A percentile compares a stretch with the other conserved stretches of the same genome.
Conservation (phyloP, 805 yeast genomes). For the Starmerella asiatica region DNA sequence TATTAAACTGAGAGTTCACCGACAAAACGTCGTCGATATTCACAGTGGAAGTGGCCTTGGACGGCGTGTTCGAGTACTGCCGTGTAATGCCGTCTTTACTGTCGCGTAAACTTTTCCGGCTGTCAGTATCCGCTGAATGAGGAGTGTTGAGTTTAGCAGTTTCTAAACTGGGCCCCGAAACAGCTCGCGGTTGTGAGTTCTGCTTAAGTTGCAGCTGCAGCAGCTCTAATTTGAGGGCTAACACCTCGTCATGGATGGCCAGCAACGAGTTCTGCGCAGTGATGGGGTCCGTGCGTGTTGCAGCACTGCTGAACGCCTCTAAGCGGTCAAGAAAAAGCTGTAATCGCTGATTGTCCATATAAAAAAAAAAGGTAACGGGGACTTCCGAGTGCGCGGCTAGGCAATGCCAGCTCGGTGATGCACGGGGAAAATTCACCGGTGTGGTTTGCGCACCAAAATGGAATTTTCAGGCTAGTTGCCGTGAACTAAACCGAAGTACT, state of each 20-base stretch:
- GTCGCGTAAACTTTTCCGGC: background rate
- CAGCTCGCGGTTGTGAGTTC: background rate
- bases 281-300: background rate
- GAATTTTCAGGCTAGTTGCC: too few relatives aligned
- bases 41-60: conserved; percentile 2
- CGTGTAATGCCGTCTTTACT: background rate
- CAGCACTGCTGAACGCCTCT: background rate
- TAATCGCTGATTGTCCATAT: background rate
- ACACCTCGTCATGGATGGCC: background rate
- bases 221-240: background rate
- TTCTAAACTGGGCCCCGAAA: background rate
- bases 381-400: background rate
- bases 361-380: background rate
- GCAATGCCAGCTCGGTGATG: background rate
- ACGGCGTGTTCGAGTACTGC: background rate
- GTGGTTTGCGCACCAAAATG: background rate
- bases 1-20: background rate
- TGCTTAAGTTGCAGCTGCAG: background rate
- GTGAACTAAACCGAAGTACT: too few relatives aligned
- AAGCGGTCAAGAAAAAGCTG: background rate
- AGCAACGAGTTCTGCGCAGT: background rate
- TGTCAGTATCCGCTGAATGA: background rate
- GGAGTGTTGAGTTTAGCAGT: background rate
- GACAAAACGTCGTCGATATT: conserved; percentile 5
- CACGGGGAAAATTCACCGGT: background rate